Base-by-base conservation (phyloP, 331 rosid genomes). In the Telfairia occidentalis region DNA sequence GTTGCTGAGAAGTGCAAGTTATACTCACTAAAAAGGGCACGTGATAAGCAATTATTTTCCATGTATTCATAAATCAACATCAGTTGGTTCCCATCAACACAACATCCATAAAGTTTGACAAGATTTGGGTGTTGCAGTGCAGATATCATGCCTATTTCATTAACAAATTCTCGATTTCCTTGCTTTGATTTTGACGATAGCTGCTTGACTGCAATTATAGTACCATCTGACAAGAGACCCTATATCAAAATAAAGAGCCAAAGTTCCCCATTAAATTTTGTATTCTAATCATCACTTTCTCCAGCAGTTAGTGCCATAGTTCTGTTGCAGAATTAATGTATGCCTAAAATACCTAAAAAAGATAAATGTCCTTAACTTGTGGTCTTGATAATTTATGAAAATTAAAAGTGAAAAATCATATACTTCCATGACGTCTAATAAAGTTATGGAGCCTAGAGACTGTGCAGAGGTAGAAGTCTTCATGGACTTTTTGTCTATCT, bases 141-240 rank as follows among this genome's bases (percentile, higher is more conserved):
- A 34, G 97, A 94, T 78, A 94, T 83, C 92, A 91, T 86, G 84
- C 98, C 97, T 54, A 91, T 89, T 87, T 94, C 98, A 77, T 83
- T 94, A 75, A 94, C 85, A 77, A 94, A 94, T 84, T 94, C 98
- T 0, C 97, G 97, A 70, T 88, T 94, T 86, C 98, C 98, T 83
- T 91, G 98, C 89, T 87, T 89, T 21, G 98, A 94, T 87, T 94
- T 94, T 11, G 97, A 81, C 11, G 98, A 91, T 18, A 94, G 89
- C 61, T 94, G 98, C 84, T 94, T 94, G 66, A 94, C 98, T 46
- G 98, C 98, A 74, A 94, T 87, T 82, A 84, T 55, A 29, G 90
- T 89, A 49, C 97, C 98, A 65, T 94, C 97, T 63, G 92, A 76
- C 80, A 94, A 86, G 45, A 77, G 81, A 75, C 98, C 98, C 98